These are phyloP conservation scores for Phytophthora agathidicida DNA, from an alignment of 352 stramenopile genomes.

Conservation along the genomic window DNA sequence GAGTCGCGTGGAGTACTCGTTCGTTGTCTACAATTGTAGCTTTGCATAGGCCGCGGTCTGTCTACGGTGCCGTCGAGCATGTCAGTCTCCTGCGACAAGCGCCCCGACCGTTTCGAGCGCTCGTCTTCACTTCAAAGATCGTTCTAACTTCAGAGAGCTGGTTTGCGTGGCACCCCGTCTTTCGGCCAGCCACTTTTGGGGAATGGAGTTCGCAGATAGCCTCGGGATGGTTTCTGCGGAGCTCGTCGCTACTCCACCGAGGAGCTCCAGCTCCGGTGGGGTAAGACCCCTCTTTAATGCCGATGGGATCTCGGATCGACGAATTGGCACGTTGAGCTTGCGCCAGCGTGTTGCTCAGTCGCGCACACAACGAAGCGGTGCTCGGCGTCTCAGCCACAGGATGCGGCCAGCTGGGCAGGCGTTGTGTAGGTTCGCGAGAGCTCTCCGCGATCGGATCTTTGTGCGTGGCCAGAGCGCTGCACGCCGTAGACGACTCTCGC, in stretches of 20 bases:
- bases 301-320: conserved; percentile 14
- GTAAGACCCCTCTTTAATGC: conserved; percentile 14
- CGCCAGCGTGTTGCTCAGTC: conserved; percentile 26
- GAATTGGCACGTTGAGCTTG: conserved; percentile 14
- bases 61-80: no score
- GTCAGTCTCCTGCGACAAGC: conserved; percentile 30
- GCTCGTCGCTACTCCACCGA: conserved; percentile 9
- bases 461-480: conserved; percentile 2
- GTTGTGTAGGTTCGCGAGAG: conserved; percentile 38
- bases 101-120: conserved; percentile 28
- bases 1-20: no score
- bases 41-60: no score
- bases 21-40: no score
- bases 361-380: conserved; percentile 35
- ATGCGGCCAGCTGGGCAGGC: conserved; percentile 22
- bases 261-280: conserved; percentile 7
- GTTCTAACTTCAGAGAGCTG: conserved; percentile 36
- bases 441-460: conserved; percentile 27
- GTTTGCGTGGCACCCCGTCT: conserved; percentile 18
- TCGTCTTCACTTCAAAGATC: conserved; percentile 35
- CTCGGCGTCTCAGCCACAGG: conserved; percentile 18
- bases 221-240: no score
- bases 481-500: conserved; percentile 7
- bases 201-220: conserved; percentile 10
- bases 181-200: conserved; percentile 19